A percentile compares a stretch with the other conserved stretches of the same genome.
These are phyloP conservation scores for Eudorina sp. DNA, from an alignment of 139 green algal species.

Conservation along the genomic window DNA sequence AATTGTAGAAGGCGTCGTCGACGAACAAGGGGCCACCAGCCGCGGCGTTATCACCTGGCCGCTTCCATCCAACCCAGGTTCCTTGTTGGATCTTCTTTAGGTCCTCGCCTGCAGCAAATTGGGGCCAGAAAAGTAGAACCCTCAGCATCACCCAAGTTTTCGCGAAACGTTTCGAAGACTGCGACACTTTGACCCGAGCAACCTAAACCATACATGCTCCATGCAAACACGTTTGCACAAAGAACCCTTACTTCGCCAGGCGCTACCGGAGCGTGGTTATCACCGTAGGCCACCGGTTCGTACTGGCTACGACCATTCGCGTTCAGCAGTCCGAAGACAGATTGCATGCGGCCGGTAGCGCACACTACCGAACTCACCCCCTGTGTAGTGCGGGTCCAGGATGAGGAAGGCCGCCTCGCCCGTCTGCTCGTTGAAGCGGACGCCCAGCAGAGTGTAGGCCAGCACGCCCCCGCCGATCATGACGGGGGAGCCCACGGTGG, in stretches of 20 bases:
- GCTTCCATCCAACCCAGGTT: conserved; percentile 95
- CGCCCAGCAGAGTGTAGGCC: conserved; percentile 95
- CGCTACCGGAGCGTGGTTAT: no score
- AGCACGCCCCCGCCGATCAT: conserved; percentile 97
- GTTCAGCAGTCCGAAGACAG: no score
- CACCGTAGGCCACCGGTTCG: no score
- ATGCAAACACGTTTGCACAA: no score
- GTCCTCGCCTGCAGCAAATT: conserved; percentile 71
- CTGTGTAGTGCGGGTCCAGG: conserved; percentile 97
- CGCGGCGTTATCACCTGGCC: conserved; percentile 80
- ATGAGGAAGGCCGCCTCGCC: conserved; percentile 95
- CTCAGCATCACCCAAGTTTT: no score
- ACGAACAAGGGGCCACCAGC: conserved; percentile 91
- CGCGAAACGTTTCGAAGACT: no score
- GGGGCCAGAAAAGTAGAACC: no score
- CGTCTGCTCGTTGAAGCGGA: conserved; percentile 89
- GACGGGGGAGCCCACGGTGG: conserved; percentile 81
- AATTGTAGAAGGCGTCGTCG: conserved; percentile 94
- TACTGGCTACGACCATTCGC: no score
- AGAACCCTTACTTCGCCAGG: no score
- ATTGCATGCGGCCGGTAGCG: not conserved
- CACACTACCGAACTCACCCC: conserved; percentile 43
- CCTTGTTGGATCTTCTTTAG: conserved; percentile 82
- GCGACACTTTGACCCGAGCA: no score
- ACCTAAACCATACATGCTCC: no score